Evolutionary conservation across 1,284 basidiomycete species (phyloP).

Genomic region (Farysia itapuensis): DNA sequence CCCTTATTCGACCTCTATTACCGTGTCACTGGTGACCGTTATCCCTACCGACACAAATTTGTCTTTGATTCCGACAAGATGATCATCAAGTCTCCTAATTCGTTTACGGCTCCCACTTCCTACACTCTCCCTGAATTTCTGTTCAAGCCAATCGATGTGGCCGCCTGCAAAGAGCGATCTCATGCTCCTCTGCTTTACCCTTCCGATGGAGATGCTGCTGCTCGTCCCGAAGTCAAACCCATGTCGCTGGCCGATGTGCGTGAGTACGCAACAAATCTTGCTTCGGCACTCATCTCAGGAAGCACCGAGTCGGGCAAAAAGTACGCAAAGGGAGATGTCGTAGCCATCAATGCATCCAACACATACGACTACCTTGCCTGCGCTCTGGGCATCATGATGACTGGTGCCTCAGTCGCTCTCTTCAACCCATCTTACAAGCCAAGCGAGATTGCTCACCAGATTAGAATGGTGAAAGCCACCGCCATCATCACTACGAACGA

Average conservation of each 20-base stretch:
- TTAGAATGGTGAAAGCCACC: constrained; percentile 44
- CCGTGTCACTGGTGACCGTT: too few species aligned
- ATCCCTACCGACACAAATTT: constrained; percentile 16
- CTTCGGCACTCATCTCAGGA: constrained; percentile 34
- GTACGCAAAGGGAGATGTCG: constrained; percentile 47
- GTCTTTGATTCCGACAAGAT: constrained; percentile 19
- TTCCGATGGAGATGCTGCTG: constrained; percentile 15
- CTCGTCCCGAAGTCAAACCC: constrained; percentile 30
- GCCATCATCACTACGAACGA: constrained; percentile 37
- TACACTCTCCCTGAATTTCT: constrained; percentile 45
- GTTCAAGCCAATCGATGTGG: constrained; percentile 30
- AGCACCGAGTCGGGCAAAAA: constrained; percentile 26
- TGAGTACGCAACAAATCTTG: constrained; percentile 41
- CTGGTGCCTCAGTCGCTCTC: constrained; percentile 48
- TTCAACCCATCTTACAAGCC: constrained; percentile 57
- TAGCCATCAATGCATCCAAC: constrained; percentile 45
- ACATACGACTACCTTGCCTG: constrained; percentile 54
- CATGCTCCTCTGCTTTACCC: constrained; percentile 37
- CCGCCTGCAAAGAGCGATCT: constrained; percentile 19
- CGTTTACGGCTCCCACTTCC: constrained; percentile 28
- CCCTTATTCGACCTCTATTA: too few species aligned
- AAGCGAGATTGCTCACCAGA: constrained; percentile 44
- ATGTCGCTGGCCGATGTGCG: constrained; percentile 38
- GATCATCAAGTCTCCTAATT: constrained; percentile 41
- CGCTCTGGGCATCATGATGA: constrained; percentile 50